Conservation (phyloP, 257 asterid genomes). For the Solanum medicagineum region DNA sequence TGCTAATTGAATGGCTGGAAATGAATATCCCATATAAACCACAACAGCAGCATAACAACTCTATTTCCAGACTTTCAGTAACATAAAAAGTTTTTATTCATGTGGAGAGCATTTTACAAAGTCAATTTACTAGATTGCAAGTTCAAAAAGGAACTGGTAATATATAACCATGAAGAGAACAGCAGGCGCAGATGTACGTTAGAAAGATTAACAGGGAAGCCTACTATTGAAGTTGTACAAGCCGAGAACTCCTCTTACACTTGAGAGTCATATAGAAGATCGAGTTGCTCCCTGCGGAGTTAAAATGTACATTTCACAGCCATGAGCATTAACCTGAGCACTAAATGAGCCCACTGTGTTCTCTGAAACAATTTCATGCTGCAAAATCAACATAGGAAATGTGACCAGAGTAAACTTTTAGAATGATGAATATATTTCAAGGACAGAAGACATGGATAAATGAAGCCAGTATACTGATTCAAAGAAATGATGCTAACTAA, state of each 20-base stretch:
- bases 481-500: background rate
- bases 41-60: background rate
- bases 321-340: conserved; percentile 49
- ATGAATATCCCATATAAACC: background rate
- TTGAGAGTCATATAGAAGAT: conserved; percentile 15
- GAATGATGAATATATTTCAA: background rate
- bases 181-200: background rate
- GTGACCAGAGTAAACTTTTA: background rate
- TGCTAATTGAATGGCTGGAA: background rate
- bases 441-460: background rate
- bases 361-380: conserved; percentile 51
- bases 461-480: background rate
- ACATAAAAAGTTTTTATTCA: background rate
- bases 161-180: background rate
- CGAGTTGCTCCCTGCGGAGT: conserved; percentile 18
- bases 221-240: background rate
- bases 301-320: conserved; percentile 64
- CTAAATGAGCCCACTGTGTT: conserved; percentile 43
- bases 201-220: background rate
- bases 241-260: background rate
- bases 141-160: background rate
- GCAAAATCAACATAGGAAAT: conserved; percentile 10
- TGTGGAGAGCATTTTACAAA: background rate
- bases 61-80: background rate
- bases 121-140: background rate